Evolutionary conservation across 2,329 filamentous ascomycete genomes (phyloP).

Genomic region (Pseudogymnoascus sp.): DNA sequence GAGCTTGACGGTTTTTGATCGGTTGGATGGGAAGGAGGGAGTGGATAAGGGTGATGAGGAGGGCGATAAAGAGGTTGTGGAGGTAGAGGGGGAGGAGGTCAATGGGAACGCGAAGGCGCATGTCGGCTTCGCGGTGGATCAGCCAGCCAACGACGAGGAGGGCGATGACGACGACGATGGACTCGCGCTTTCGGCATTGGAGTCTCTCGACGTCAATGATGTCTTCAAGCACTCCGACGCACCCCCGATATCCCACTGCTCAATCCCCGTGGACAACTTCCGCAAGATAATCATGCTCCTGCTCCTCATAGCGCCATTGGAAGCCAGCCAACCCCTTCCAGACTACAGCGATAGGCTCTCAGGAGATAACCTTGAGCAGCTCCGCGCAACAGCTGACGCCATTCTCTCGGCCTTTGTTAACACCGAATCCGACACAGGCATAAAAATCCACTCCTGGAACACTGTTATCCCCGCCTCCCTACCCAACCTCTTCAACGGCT

Average conservation of each 20-base stretch:
- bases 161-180: constrained; percentile 48
- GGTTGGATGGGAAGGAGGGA: constrained; percentile 32
- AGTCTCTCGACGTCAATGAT: constrained; percentile 57
- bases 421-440: constrained; percentile 54
- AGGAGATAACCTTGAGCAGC: constrained; percentile 47
- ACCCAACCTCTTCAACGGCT: constrained; percentile 59
- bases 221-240: constrained; percentile 47
- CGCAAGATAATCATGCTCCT: constrained; percentile 63
- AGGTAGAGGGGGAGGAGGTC: constrained; percentile 28
- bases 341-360: constrained; percentile 49
- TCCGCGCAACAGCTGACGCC: constrained; percentile 54
- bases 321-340: constrained; percentile 56
- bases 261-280: constrained; percentile 68
- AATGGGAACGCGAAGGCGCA: constrained; percentile 23
- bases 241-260: constrained; percentile 50
- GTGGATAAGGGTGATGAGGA: constrained; percentile 12
- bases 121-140: constrained; percentile 36
- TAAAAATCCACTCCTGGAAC: constrained; percentile 55
- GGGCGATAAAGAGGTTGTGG: constrained; percentile 6
- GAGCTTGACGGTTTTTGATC: constrained; percentile 64
- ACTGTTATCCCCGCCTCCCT: constrained; percentile 50
- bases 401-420: constrained; percentile 59
- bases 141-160: constrained; percentile 34
- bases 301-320: constrained; percentile 56
- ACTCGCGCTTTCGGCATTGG: constrained; percentile 60